Conservation (phyloP, 2,329 filamentous ascomycete species). For the Aspergillus calidoustus region DNA sequence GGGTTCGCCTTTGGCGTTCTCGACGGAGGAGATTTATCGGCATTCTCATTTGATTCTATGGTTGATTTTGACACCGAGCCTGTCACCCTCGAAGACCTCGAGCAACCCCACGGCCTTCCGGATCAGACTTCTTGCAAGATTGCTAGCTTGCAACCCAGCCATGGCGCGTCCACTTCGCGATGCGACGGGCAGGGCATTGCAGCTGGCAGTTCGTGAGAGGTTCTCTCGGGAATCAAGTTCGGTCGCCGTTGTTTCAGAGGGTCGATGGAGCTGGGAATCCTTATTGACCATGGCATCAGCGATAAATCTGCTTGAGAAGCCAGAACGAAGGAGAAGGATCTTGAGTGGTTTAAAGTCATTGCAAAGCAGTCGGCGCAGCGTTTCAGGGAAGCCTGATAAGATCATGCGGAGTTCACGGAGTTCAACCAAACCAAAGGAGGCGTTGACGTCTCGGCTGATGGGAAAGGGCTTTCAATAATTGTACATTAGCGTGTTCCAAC, state of each 20-base stretch:
- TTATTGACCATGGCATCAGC: slow-evolving; percentile 52
- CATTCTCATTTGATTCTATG: slow-evolving; percentile 59
- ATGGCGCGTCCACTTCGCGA: slow-evolving; percentile 58
- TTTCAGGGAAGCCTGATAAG: slow-evolving; percentile 39
- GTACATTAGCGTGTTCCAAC: slow-evolving; percentile 12
- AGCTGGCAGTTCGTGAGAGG: slow-evolving; percentile 53
- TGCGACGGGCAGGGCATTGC: slow-evolving; percentile 59
- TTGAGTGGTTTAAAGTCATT: slow-evolving; percentile 34
- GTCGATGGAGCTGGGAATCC: slow-evolving; percentile 48
- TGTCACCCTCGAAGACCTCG: slow-evolving; percentile 48
- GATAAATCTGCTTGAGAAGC: slow-evolving; percentile 49
- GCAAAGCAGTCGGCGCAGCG: slow-evolving; percentile 39
- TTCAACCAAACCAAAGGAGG: slow-evolving; percentile 35
- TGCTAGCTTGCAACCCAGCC: slow-evolving; percentile 58
- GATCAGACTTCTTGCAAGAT: slow-evolving; percentile 55
- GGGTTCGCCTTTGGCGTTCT: slow-evolving; percentile 74
- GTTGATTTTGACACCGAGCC: slow-evolving; percentile 59
- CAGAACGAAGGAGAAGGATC: slow-evolving; percentile 37
- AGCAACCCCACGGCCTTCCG: slow-evolving; percentile 54
- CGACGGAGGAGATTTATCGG: slow-evolving; percentile 53
- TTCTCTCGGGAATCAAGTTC: slow-evolving; percentile 41
- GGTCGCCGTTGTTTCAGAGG: slow-evolving; percentile 36
- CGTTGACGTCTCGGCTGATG: slow-evolving; percentile 37
- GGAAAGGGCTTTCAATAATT: slow-evolving; percentile 29
- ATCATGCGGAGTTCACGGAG: slow-evolving; percentile 48